Base-by-base conservation (phyloP, 1,284 basidiomycete species). In the Trametes polyzona region DNA sequence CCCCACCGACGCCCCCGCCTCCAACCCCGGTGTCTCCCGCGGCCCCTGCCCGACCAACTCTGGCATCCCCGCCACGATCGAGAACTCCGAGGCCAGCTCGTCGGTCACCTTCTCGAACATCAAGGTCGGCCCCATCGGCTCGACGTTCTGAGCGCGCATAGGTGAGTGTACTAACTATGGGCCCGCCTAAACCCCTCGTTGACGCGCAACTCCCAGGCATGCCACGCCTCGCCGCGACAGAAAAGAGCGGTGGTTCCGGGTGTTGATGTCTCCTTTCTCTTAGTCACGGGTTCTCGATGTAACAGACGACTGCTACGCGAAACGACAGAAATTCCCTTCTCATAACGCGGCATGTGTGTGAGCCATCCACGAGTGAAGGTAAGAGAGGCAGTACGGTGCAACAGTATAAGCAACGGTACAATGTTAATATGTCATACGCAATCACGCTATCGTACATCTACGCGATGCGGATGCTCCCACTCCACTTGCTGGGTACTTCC, bases 51-150 rank as follows among this genome's bases (percentile, higher is more conserved):
- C 73, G 27, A 68, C 73, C 41, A 70, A 61, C 44, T 73, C 71
- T 17, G 76, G 74, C 55, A 51, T 55, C 19, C 75, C 75, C 50
- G 48, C 65, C 21, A 63, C 66, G 30, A 67, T 76, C 62, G 74
- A 75, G 65, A 40, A 64, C 55, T 39, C 48, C 30, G 48, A 52
- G 48, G 53, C 62, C 6, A 42, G 46, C 47, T 62, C 66, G 30
- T 58, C 55, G 14, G 73, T 75, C 49, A 69, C 61, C 52, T 76
- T 67, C 70, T 75, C 73, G 24, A 73, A 75, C 69, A 75, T 74
- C 70, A 70, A 69, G 64, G 68, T 70, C 59, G 73, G 73, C 57
- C 65, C 67, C 60, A 69, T 75, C 62, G 71, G 69, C 57, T 71
- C 71, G 55, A 75, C 73, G 29, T 64, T 56, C 57, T 58, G 33